Evolutionary conservation across 345 rosid genomes (phyloP).

Genomic region (Mangifera indica): DNA sequence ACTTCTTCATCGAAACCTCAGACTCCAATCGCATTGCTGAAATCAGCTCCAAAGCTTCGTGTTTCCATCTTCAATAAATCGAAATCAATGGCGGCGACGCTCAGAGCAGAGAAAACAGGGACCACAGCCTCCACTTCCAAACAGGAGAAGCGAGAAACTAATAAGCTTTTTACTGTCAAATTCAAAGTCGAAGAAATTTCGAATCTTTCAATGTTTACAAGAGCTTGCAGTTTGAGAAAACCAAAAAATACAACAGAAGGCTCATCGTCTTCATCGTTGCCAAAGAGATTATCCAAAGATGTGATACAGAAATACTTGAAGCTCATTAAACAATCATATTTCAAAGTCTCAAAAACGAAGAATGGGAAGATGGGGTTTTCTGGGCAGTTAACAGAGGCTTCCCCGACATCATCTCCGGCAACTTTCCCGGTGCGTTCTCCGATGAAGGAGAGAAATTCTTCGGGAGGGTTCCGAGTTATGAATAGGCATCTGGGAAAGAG

Average conservation of each 20-base stretch:
- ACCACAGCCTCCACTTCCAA: slow-evolving; percentile 14
- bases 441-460: slow-evolving; percentile 41
- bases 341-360: slow-evolving; percentile 42
- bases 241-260: background rate
- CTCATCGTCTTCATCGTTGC: slow-evolving; percentile 18
- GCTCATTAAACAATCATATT: slow-evolving; percentile 68
- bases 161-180: slow-evolving; percentile 39
- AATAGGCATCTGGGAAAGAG: slow-evolving; percentile 70
- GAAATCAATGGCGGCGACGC: slow-evolving; percentile 37
- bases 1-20: slow-evolving; percentile 40
- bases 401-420: slow-evolving; percentile 50
- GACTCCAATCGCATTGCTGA: slow-evolving; percentile 57
- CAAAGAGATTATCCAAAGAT: slow-evolving; percentile 49
- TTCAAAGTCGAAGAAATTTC: slow-evolving; percentile 42
- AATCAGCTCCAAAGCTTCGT: slow-evolving; percentile 61
- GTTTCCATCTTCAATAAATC: slow-evolving; percentile 59
- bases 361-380: slow-evolving; percentile 34
- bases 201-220: slow-evolving; percentile 27
- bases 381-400: slow-evolving; percentile 25
- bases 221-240: slow-evolving; percentile 37
- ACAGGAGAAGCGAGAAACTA: slow-evolving; percentile 23
- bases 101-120: slow-evolving; percentile 23
- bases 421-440: slow-evolving; percentile 22
- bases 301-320: slow-evolving; percentile 53
- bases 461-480: slow-evolving; percentile 45